Evolutionary conservation across 2,329 filamentous ascomycete genomes (phyloP).

Genomic region (Pezicula rhizophila): DNA sequence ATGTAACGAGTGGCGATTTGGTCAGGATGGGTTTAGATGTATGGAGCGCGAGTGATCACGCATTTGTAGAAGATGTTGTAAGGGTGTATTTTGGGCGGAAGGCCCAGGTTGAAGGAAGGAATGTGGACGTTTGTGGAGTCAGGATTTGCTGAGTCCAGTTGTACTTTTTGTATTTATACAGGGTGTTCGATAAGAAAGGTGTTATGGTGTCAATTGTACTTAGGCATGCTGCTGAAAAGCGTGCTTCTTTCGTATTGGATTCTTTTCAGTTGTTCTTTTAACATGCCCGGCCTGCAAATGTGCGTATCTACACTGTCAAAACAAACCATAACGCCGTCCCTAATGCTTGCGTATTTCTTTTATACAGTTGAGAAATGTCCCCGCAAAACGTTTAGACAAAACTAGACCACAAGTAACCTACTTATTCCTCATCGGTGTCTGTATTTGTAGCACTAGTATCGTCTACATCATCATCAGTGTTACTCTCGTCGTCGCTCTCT

Average conservation of each 20-base stretch:
- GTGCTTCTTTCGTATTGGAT: too few species aligned
- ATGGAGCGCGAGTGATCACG: slow-evolving; percentile 67
- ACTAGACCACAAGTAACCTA: not conserved
- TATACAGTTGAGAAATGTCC: too few species aligned
- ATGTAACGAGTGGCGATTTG: slow-evolving; percentile 58
- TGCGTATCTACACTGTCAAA: slow-evolving; percentile 1
- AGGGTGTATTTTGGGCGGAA: slow-evolving; percentile 59
- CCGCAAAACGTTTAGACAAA: too few species aligned
- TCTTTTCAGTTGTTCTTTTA: not conserved
- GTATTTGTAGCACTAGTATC: slow-evolving; percentile 66
- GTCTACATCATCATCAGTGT: slow-evolving; percentile 66
- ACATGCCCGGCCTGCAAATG: not conserved
- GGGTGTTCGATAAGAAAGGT: not conserved
- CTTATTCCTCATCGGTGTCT: slow-evolving; percentile 42
- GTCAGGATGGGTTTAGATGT: slow-evolving; percentile 70
- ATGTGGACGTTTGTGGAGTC: slow-evolving; percentile 70
- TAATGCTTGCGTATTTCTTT: too few species aligned
- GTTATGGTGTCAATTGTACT: not conserved
- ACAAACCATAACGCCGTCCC: not conserved
- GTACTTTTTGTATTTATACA: not conserved
- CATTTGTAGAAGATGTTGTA: slow-evolving; percentile 59
- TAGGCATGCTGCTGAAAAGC: not conserved
- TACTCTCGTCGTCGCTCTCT: slow-evolving; percentile 72
- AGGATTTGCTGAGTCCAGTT: slow-evolving; percentile 50
- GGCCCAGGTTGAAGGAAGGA: slow-evolving; percentile 59